Percentiles rank a stretch among this genome's conserved stretches.
Evolutionary conservation across 768 basidiomycete species (phyloP).

Genomic region (Boletus subcaerulescens): DNA sequence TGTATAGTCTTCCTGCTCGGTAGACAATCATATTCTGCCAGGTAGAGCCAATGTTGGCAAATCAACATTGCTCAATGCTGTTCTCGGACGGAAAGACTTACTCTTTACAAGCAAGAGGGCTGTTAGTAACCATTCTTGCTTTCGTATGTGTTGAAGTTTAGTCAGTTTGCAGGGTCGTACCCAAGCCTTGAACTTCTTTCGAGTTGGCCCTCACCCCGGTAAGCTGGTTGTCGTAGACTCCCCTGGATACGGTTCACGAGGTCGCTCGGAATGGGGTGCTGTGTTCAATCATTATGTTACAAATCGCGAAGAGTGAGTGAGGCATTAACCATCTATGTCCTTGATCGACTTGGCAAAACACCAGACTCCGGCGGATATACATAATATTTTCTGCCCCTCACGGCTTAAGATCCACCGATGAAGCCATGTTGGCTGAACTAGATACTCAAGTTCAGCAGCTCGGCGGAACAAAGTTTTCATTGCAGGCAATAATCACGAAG

Average conservation of each 20-base stretch:
- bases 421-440: conserved; percentile 59
- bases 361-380: conserved; percentile 67
- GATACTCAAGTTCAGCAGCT: conserved; percentile 28
- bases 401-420: conserved; percentile 53
- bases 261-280: conserved; percentile 72
- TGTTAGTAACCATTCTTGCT: conserved; percentile 38
- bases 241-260: conserved; percentile 76
- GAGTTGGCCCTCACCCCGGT: conserved; percentile 54
- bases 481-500: conserved; percentile 76
- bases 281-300: conserved; percentile 64
- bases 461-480: conserved; percentile 46
- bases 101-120: conserved; percentile 68
- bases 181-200: conserved; percentile 66
- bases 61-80: conserved; percentile 68
- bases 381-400: conserved; percentile 70
- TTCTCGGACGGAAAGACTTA: conserved; percentile 55
- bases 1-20: neutral
- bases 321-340: neutral
- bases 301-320: conserved; percentile 57
- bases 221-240: conserved; percentile 71
- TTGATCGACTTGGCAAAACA: neutral
- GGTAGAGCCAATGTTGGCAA: conserved; percentile 81
- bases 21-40: conserved; percentile 19
- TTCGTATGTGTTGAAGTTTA: neutral
- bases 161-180: conserved; percentile 58